Evolutionary conservation across 129 eudicot species (phyloP).

Genomic region (Solidago caesia): DNA sequence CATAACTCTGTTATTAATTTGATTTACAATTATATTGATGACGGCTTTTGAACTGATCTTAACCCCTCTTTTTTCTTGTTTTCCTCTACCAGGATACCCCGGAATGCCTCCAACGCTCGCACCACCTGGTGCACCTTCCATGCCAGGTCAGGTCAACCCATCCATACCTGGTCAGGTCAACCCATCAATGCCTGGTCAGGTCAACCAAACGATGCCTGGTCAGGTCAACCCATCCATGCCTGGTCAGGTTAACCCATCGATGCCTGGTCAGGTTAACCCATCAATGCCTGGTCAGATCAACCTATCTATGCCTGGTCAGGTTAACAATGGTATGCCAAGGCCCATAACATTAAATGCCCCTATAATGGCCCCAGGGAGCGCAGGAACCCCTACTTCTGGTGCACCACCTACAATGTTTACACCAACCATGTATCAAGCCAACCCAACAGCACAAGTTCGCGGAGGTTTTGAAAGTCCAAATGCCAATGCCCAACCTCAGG

Average conservation of each 20-base stretch:
- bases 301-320: constrained; percentile 24
- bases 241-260: too few species aligned
- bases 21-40: neutral
- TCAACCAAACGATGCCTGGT: too few species aligned
- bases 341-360: constrained; percentile 36
- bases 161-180: constrained; percentile 1
- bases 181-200: constrained; percentile 17
- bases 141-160: constrained; percentile 1
- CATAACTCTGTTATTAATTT: neutral
- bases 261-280: constrained; percentile 7
- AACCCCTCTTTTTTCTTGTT: neutral
- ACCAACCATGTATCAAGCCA: constrained; percentile 56
- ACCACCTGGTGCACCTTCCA: constrained; percentile 59
- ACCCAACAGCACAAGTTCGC: constrained; percentile 30
- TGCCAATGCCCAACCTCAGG: constrained; percentile 44
- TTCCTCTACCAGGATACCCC: constrained; percentile 50
- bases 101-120: constrained; percentile 58
- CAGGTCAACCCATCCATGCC: too few species aligned
- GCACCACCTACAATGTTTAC: constrained; percentile 49
- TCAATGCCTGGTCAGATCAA: neutral
- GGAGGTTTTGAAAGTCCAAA: constrained; percentile 48
- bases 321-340: constrained; percentile 51
- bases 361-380: constrained; percentile 41
- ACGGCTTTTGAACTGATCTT: neutral
- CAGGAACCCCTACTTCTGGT: constrained; percentile 48